Percentiles rank a stretch among this genome's conserved stretches.
phyloP scores from a whole-genome alignment of 257 asterid genomes.

The Striga asiatica region DNA sequence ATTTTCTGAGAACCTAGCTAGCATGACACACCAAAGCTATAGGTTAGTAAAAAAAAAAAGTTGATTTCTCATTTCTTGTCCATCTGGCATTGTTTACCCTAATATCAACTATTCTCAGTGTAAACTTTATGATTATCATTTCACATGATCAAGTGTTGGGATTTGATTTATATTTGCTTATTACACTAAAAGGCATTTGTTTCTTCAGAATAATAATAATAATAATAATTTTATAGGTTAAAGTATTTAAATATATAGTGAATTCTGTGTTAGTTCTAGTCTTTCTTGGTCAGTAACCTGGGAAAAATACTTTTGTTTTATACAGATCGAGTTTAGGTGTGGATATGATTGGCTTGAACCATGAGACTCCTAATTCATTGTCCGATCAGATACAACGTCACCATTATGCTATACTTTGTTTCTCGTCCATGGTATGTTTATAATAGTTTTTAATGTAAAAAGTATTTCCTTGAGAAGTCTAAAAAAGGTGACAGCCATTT shows the following conservation, averaged over 20 bases:
- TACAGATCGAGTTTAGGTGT: conserved; percentile 29
- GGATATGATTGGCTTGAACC: conserved; percentile 22
- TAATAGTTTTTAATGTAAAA: background rate
- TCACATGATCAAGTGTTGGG: background rate
- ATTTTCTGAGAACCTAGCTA: conserved; percentile 16
- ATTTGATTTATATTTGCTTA: background rate
- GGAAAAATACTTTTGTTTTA: background rate
- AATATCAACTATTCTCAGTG: background rate
- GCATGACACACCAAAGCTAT: conserved; percentile 25
- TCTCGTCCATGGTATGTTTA: conserved; percentile 26
- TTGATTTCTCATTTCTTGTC: too few relatives aligned
- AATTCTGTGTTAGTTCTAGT: background rate
- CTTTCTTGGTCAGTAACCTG: conserved; percentile 5
- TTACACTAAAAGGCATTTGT: background rate
- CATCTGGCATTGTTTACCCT: background rate
- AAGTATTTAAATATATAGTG: background rate
- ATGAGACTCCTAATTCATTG: conserved; percentile 13
- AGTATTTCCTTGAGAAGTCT: too few relatives aligned
- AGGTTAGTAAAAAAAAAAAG: conserved; percentile 33
- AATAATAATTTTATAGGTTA: background rate
- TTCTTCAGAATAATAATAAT: too few relatives aligned
- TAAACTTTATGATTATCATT: background rate
- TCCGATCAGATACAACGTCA: conserved; percentile 21
- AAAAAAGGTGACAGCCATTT: too few relatives aligned
- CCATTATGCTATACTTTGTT: conserved; percentile 30